Evolutionary conservation across 176 grass and related monocot genomes (phyloP), one percentile per base, ranked within the genome.

Genomic region (Rhipidocladum racemiflorum): DNA sequence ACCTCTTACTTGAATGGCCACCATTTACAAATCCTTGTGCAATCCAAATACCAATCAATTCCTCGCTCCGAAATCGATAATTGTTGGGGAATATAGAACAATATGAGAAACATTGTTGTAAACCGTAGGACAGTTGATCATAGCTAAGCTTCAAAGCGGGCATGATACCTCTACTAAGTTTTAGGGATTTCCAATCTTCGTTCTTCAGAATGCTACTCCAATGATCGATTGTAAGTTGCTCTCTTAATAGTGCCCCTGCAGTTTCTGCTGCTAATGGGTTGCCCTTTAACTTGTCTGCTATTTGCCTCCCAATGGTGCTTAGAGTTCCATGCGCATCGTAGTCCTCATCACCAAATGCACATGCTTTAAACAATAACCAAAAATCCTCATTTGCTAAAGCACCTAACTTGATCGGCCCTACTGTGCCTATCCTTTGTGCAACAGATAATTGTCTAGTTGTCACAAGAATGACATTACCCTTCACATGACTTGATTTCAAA

Each of bases 301-400:
- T 76, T 49, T 84, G 6, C 1, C 0, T 7, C 4, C 80, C 89
- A 0, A 87, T 71, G 11, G 1, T 17, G 9, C 39, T 18, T 39
- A 91, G 65, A 49, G 35, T 75, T 35, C 1, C 1, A 61, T 27
- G 29, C 5, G 8, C 59, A 23, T 66, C 18, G 30, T 70, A 29
- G 0, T 84, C 64, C 2, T 24, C 89, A 75, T 87, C 85, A 81
- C 81, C 81, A 65, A 91, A 88, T 38, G 89, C 68, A 70, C 75
- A 81, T 38, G 42, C 0, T 70, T 72, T 81, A n/a, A 81, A 88
- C 0, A 88, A 71, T 40, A 25, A 21, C 80, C 21, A 76, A 14
- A 54, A 84, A 21, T 88, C 43, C 9, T 70, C 25, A 0, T 20
- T 17, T 1, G 4, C 13, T 50, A 88, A 28, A 81, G 12, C 4